phyloP scores from a whole-genome alignment of 441 rosid genomes.

The Dalechampia spathulata region DNA sequence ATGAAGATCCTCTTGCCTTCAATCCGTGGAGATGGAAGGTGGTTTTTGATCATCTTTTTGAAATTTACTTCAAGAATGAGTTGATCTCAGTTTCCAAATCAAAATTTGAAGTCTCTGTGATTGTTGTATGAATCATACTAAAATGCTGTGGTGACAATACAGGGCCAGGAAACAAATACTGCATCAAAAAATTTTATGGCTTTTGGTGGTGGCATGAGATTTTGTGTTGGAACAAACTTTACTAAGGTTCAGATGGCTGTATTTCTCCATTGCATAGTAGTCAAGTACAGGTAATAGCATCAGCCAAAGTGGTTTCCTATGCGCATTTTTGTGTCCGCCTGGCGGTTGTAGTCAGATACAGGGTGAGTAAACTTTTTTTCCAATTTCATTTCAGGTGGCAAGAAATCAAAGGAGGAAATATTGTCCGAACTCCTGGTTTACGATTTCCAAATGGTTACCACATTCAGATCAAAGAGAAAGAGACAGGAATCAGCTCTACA shows the following conservation, averaged over 20 bases:
- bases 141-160: conserved; percentile 16
- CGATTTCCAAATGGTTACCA: conserved; percentile 88
- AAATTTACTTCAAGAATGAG: background rate
- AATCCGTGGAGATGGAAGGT: conserved; percentile 96
- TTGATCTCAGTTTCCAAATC: background rate
- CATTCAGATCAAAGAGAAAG: conserved; percentile 41
- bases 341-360: background rate
- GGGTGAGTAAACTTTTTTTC: conserved; percentile 18
- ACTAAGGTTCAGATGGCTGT: conserved; percentile 93
- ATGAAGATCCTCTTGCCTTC: conserved; percentile 74
- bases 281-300: conserved; percentile 68
- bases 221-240: conserved; percentile 95
- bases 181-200: conserved; percentile 93
- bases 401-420: conserved; percentile 64
- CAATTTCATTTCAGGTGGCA: conserved; percentile 53
- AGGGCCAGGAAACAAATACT: conserved; percentile 54
- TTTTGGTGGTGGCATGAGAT: conserved; percentile 97
- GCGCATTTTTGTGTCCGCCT: background rate
- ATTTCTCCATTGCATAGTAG: conserved; percentile 77
- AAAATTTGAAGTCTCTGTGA: background rate
- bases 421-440: conserved; percentile 78
- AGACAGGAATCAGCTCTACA: conserved; percentile 13
- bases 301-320: background rate
- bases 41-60: conserved; percentile 9
- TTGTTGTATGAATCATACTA: background rate